Evolutionary conservation across 2,329 filamentous ascomycete species (phyloP), one percentile per base, ranked within the genome.

Genomic region (Neodidymelliopsis sp.): DNA sequence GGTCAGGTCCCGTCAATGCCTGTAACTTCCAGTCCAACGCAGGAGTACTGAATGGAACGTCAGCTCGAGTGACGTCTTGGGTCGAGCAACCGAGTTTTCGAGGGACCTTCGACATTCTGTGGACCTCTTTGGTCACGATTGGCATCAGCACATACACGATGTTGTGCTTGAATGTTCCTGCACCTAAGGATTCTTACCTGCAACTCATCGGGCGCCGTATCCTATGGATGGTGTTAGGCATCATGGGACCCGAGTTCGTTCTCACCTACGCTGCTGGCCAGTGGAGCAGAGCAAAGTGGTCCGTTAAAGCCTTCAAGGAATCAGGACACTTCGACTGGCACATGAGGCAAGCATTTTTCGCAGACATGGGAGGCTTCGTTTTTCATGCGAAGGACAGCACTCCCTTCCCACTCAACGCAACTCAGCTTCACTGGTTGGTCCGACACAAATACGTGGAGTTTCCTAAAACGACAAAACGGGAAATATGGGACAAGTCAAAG

Each of bases 51-150:
- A 27, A 40, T 20, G 30, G 12, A 16, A 29, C 13, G 12, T 48
- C 34, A 23, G 20, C 36, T 10, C 42, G 47, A 28, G 40, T 52
- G 11, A 46, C 38, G 4, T 22, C 31, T 16, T 62, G 58, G 58
- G 48, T 54, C 3, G 37, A 49, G 10, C 49, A 57, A 30, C 45
- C 51, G 4, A 56, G 56, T 22, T 41, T 25, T 29, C 36, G 56
- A 12, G 52, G 54, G 9, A 62, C 52, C 5, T 39, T 57, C 30
- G 56, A 62, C 13, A 59, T 62, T 18, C 38, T 62, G 7, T 61
- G 52, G 56, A 44, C 30, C 4, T 57, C 45, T 12, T 43, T 59
- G 4, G 40, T 53, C 9, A 61, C 51, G 2, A 48, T 59, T 6
- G 43, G 49, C 9, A 50, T 61, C 23, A 54, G 56, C 34, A 57